Base-by-base conservation (phyloP, 768 basidiomycete species). In the Termitomyces titanicus region DNA sequence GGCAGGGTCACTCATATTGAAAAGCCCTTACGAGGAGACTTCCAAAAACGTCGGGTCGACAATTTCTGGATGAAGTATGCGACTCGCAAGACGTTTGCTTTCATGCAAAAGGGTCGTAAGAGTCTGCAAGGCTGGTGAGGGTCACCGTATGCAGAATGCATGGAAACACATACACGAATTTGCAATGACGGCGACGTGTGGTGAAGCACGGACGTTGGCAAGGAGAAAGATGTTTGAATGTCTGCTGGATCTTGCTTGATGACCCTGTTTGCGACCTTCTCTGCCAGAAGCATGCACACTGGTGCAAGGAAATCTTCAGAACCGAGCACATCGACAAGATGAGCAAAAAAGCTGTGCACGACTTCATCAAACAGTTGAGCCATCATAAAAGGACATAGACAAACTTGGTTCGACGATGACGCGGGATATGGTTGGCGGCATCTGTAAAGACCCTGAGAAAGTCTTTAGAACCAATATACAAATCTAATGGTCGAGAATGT, bases 401-500 rank as follows among this genome's bases (percentile, higher is more conserved):
- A 73, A 84, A 95, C 94, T 87, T 88, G 53, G 89, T 85, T 43
- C 93, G 88, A 22, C 97, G 86, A 70, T 99, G 96, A 4, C 91
- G 85, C 15, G 97, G 97, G 54, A 99, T 83, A 63, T 98, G 91
- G 54, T 83, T 85, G 3, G 89, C 84, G 11, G 97, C 96, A 67
- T 97, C 95, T 0, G 94, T 92, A 72, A 99, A 98, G 43, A 97
- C 86, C 12, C 84, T 85, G 15, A 99, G 69, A 67, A 98, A 92
- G 20, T 93, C 88, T 61, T 84, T 81, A 1, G 92, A 83, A 5
- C 78, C 84, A 34, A 85, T 76, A 56, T 85, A 84, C 22, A 96
- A 72, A 10, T 85, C 80, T 45, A 89, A 72, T 3, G 78, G 74
- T 8, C 73, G 69, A 1, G 76, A 58, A 53, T 88, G 77, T 15